Evolutionary conservation across 2,329 filamentous ascomycete genomes (phyloP).

Genomic region (Neonectria ditissima): DNA sequence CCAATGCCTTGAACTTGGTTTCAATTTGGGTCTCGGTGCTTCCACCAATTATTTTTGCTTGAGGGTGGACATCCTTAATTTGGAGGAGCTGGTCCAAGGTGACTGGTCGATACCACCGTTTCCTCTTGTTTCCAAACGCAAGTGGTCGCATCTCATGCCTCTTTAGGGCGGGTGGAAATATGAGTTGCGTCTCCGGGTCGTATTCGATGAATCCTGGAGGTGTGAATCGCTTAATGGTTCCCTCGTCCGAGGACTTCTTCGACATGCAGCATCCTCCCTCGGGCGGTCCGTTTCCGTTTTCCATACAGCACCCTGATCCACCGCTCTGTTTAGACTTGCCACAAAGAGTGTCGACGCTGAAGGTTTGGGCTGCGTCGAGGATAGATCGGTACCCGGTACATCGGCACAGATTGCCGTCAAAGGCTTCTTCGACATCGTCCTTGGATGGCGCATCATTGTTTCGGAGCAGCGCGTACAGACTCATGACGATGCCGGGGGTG

Average conservation of each 20-base stretch:
- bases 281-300: conserved; percentile 61
- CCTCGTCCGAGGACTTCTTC: conserved; percentile 60
- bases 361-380: conserved; percentile 91
- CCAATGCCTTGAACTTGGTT: conserved; percentile 95
- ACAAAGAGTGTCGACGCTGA: conserved; percentile 68
- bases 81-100: conserved; percentile 89
- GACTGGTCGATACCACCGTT: conserved; percentile 92
- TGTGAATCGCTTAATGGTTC: conserved; percentile 76
- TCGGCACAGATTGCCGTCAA: conserved; percentile 94
- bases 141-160: conserved; percentile 86
- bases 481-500: conserved; percentile 98
- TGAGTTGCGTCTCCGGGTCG: conserved; percentile 91
- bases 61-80: conserved; percentile 87
- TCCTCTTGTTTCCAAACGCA: conserved; percentile 92
- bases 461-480: conserved; percentile 89
- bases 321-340: conserved; percentile 58
- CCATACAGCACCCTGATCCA: conserved; percentile 77
- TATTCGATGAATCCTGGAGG: conserved; percentile 95
- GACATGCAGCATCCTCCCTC: conserved; percentile 76
- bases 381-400: conserved; percentile 97
- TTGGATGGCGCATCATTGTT: conserved; percentile 84
- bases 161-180: conserved; percentile 88
- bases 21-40: conserved; percentile 99
- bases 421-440: conserved; percentile 92
- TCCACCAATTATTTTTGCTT: conserved; percentile 93